Evolutionary conservation across 352 stramenopile genomes (phyloP).

Genomic region (Phytophthora sansomeana): DNA sequence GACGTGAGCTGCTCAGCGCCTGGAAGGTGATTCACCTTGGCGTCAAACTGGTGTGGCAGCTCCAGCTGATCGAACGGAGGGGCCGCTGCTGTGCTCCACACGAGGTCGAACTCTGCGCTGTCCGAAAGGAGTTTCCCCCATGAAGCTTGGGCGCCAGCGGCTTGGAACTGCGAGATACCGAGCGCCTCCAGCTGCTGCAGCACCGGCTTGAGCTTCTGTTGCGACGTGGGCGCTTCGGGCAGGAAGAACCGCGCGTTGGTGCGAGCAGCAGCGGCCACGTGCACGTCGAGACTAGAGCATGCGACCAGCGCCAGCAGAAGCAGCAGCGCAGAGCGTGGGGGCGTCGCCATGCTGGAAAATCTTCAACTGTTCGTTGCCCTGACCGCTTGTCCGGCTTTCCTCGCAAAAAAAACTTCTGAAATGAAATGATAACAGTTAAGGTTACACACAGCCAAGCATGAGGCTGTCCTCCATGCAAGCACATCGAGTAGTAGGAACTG

Average conservation of each 20-base stretch:
- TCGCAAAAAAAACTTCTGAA: conserved; percentile 3
- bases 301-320: conserved; percentile 23
- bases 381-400: not conserved
- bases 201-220: conserved; percentile 50
- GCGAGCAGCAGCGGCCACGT: conserved; percentile 5
- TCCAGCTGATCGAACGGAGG: conserved; percentile 50
- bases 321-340: conserved; percentile 13
- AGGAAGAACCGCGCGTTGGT: conserved; percentile 59
- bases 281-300: not conserved
- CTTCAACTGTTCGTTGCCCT: conserved; percentile 17
- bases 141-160: conserved; percentile 30
- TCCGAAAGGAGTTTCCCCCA: conserved; percentile 55
- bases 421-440: conserved; percentile 17
- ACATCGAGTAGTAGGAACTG: conserved; percentile 1
- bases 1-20: conserved; percentile 60
- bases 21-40: conserved; percentile 81
- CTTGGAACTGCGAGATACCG: conserved; percentile 60
- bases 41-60: conserved; percentile 48
- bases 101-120: conserved; percentile 68
- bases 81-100: conserved; percentile 55
- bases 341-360: conserved; percentile 24
- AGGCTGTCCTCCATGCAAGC: not conserved
- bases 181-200: conserved; percentile 58
- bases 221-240: conserved; percentile 42
- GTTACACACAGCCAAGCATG: conserved; percentile 1